Percentiles rank a stretch among this genome's conserved stretches.
phyloP scores from a whole-genome alignment of 2,329 filamentous ascomycete species.

The Aspergillus sergii region DNA sequence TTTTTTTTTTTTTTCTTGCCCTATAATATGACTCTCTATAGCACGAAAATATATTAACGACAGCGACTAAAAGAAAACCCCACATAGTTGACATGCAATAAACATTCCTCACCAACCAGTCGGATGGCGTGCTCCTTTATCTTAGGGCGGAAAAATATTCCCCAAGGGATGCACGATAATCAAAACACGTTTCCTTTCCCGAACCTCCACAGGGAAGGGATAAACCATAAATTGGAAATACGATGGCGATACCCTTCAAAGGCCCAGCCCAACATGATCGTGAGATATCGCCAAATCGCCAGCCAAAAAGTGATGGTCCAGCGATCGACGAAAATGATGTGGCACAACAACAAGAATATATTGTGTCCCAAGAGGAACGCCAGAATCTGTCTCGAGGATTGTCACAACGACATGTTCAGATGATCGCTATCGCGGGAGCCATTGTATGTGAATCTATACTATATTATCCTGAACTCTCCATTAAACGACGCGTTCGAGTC shows the following conservation, averaged over 20 bases:
- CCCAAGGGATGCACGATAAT: background rate
- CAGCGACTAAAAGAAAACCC: background rate
- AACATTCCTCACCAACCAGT: background rate
- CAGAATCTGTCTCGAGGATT: conserved; percentile 50
- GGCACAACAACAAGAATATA: background rate
- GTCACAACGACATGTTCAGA: conserved; percentile 47
- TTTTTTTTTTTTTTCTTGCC: background rate
- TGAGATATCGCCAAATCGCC: background rate
- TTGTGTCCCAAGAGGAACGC: conserved; percentile 47
- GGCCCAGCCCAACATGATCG: background rate
- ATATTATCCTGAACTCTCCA: background rate
- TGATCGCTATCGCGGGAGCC: conserved; percentile 50
- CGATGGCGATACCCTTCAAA: background rate
- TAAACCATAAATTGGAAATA: background rate
- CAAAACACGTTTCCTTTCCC: background rate
- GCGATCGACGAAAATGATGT: background rate
- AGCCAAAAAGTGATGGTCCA: background rate
- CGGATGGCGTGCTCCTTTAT: background rate
- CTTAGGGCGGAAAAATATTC: background rate
- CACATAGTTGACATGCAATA: background rate
- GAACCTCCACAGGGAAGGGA: background rate
- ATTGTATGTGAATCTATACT: conserved; percentile 33
- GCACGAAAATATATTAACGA: background rate
- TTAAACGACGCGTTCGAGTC: background rate
- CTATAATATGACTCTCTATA: background rate